phyloP scores from a whole-genome alignment of 495 filamentous ascomycete species.

The Trichoderma virens region DNA sequence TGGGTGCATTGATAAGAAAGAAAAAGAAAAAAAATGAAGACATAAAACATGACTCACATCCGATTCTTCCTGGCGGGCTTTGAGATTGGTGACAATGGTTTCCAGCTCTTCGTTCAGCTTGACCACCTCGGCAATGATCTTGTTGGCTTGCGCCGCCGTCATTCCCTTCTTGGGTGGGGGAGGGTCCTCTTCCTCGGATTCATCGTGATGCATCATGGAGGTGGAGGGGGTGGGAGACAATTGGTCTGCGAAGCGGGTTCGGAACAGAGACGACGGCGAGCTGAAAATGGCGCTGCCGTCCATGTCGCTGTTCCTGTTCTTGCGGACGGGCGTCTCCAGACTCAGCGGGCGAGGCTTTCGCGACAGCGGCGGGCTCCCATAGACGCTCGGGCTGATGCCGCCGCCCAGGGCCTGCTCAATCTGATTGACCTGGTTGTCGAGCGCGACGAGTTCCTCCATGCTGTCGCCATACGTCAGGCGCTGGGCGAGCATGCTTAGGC shows the following conservation, averaged over 20 bases:
- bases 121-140: conserved; percentile 34
- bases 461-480: conserved; percentile 24
- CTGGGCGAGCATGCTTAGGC: conserved; percentile 38
- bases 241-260: conserved; percentile 5
- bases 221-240: background rate
- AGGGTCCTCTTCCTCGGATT: background rate
- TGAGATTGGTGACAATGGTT: conserved; percentile 28
- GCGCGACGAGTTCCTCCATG: conserved; percentile 21
- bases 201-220: conserved; percentile 1
- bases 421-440: conserved; percentile 38
- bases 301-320: conserved; percentile 6
- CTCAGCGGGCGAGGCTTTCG: conserved; percentile 17
- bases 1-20: background rate
- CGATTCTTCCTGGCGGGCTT: conserved; percentile 41
- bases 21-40: background rate
- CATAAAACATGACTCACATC: conserved; percentile 30
- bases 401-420: conserved; percentile 30
- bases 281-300: conserved; percentile 18
- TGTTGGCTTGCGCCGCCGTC: conserved; percentile 21
- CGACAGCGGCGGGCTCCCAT: conserved; percentile 5
- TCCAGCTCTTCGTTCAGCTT: conserved; percentile 31
- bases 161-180: conserved; percentile 9
- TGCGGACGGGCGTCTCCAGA: conserved; percentile 11
- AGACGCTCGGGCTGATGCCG: background rate
- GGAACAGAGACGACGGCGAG: conserved; percentile 13